Percentiles rank a stretch among this genome's conserved stretches.
phyloP scores from a whole-genome alignment of 106 monocot species.

The Dendrobium nobile region DNA sequence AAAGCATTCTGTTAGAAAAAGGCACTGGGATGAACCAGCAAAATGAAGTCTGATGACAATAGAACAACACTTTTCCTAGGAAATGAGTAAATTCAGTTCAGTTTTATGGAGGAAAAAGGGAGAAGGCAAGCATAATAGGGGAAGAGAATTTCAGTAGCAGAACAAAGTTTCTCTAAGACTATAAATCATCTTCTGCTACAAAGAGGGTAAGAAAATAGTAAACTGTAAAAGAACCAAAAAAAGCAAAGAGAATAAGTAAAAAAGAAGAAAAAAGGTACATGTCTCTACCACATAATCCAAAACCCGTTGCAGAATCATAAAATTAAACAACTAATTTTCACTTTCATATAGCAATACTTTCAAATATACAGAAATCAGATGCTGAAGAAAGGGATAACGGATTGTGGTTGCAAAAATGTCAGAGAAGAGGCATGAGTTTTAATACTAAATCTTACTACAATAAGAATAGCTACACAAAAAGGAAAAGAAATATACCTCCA shows the following conservation, averaged over 20 bases:
- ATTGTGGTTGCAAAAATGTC: background rate
- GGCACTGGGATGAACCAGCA: background rate
- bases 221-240: background rate
- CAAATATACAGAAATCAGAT: background rate
- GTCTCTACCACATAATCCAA: background rate
- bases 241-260: background rate
- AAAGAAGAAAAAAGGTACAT: background rate
- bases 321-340: background rate
- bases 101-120: background rate
- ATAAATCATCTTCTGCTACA: background rate
- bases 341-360: background rate
- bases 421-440: background rate
- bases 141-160: background rate
- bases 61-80: background rate
- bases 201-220: background rate
- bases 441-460: background rate
- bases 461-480: background rate
- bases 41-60: background rate
- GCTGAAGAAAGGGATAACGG: background rate
- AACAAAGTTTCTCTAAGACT: background rate
- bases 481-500: conserved; percentile 54
- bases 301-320: background rate
- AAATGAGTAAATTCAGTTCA: background rate
- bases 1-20: background rate
- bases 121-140: background rate